Evolutionary conservation across 192 early-diverging fungal genomes (phyloP).

Genomic region (Helicostylum pulchrum): DNA sequence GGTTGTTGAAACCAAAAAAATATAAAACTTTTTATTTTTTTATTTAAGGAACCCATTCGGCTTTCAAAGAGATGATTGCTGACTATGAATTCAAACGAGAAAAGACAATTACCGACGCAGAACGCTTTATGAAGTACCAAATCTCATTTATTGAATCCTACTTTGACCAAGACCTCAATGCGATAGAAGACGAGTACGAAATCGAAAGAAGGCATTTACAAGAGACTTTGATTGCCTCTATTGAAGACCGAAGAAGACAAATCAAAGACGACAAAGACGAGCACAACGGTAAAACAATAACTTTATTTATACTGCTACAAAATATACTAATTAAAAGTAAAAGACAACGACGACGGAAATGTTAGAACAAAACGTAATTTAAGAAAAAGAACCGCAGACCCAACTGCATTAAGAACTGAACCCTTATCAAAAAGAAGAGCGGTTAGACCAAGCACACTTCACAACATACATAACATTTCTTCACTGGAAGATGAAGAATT

Average conservation of each 20-base stretch:
- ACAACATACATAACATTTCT: constrained; percentile 4
- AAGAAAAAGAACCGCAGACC: constrained; percentile 7
- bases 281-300: constrained; percentile 2
- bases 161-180: constrained; percentile 14
- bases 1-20: neutral
- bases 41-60: constrained; percentile 31
- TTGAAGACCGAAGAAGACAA: constrained; percentile 31
- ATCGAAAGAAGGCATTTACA: constrained; percentile 24
- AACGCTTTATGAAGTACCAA: constrained; percentile 27
- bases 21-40: too few species aligned
- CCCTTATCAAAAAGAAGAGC: constrained; percentile 19
- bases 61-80: constrained; percentile 20
- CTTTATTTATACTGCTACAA: neutral
- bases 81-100: constrained; percentile 21
- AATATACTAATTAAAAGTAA: neutral
- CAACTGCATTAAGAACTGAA: constrained; percentile 19
- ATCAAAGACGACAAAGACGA: constrained; percentile 29
- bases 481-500: constrained; percentile 31
- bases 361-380: constrained; percentile 15
- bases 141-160: constrained; percentile 19
- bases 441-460: constrained; percentile 14
- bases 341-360: neutral
- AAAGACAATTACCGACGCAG: constrained; percentile 23
- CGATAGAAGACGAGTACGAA: constrained; percentile 32
- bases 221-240: constrained; percentile 19